Evolutionary conservation across 805 yeast species (phyloP).

Genomic region (Lipomyces sp.): DNA sequence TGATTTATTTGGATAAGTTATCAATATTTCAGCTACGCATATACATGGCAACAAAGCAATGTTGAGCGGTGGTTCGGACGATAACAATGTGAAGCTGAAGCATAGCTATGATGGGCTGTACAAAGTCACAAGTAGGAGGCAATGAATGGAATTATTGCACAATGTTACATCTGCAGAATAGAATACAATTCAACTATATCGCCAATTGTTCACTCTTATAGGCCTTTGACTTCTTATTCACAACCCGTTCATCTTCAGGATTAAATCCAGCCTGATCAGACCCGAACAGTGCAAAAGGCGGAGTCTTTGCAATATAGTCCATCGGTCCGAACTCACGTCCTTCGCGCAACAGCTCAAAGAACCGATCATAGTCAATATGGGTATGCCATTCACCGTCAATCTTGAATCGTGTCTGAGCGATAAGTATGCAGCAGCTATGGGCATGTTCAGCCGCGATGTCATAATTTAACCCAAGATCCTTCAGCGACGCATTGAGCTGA

Average conservation of each 20-base stretch:
- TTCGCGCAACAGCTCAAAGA: conserved; percentile 68
- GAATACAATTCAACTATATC: not conserved
- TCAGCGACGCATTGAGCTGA: conserved; percentile 63
- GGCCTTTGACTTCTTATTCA: conserved; percentile 29
- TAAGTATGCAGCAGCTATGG: conserved; percentile 87
- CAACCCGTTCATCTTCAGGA: conserved; percentile 74
- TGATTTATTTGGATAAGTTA: not conserved
- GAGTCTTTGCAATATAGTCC: conserved; percentile 82
- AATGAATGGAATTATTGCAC: not conserved
- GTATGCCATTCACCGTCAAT: conserved; percentile 81
- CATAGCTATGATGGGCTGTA: too few species aligned
- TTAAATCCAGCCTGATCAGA: conserved; percentile 84
- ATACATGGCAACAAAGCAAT: not conserved
- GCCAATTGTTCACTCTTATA: not conserved
- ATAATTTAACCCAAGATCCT: conserved; percentile 69
- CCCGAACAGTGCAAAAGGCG: conserved; percentile 91
- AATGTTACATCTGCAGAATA: not conserved
- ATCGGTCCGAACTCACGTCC: conserved; percentile 74
- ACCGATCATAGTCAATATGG: conserved; percentile 80
- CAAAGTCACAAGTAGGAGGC: too few species aligned
- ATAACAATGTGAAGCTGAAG: too few species aligned
- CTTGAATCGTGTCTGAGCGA: conserved; percentile 75
- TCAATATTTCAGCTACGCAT: not conserved
- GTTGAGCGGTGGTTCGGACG: too few species aligned
- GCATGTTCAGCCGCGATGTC: conserved; percentile 95